Evolutionary conservation across 176 grass and related monocot species (phyloP).

Genomic region (Lolium perenne): DNA sequence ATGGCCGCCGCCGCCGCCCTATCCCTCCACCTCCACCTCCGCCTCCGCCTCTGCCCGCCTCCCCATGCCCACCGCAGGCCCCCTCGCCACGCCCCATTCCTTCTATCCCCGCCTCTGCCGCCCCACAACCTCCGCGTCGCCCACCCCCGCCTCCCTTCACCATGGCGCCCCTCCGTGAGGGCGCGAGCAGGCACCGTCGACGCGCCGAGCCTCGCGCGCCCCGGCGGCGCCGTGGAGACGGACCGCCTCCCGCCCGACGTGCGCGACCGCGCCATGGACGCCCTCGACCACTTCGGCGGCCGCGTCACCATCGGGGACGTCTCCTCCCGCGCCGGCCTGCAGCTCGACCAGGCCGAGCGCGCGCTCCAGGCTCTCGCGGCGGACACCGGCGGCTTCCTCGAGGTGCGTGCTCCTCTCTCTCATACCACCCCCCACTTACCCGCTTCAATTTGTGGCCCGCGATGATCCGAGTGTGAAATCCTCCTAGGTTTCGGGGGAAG

Average conservation of each 20-base stretch:
- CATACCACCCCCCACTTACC: background rate
- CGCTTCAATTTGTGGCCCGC: background rate
- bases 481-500: conserved; percentile 89
- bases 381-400: conserved; percentile 95
- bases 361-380: conserved; percentile 92
- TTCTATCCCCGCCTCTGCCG: conserved; percentile 29
- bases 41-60: conserved; percentile 43
- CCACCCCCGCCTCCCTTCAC: conserved; percentile 30
- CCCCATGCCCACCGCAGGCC: conserved; percentile 38
- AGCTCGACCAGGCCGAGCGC: conserved; percentile 77
- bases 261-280: conserved; percentile 80
- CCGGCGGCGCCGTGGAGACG: conserved; percentile 78
- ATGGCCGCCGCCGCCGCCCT: conserved; percentile 46
- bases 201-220: conserved; percentile 53
- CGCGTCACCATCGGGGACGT: conserved; percentile 95
- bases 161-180: conserved; percentile 35
- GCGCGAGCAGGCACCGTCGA: conserved; percentile 55
- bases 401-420: conserved; percentile 72
- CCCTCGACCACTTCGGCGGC: conserved; percentile 74
- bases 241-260: conserved; percentile 88
- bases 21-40: conserved; percentile 44
- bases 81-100: conserved; percentile 40
- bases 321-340: conserved; percentile 69
- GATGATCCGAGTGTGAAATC: background rate
- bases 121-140: conserved; percentile 39